Evolutionary conservation across 2,329 filamentous ascomycete genomes (phyloP), one percentile per base, ranked within the genome.

Genomic region (Geosmithia morbida): DNA sequence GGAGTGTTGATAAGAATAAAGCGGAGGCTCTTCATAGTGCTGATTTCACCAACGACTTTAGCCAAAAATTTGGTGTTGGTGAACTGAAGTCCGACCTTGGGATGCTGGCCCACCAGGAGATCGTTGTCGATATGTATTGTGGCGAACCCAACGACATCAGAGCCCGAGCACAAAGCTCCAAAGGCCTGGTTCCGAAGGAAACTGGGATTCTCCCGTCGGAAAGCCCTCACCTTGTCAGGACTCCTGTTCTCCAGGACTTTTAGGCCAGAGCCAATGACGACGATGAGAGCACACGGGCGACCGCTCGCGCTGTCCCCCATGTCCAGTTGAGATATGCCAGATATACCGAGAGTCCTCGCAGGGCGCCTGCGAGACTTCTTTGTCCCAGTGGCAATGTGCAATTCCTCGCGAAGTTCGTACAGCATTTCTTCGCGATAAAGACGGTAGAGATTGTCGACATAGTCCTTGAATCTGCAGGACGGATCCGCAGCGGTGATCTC

Each of bases 1-100:
- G 82, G 68, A 0, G 82, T 81, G 41, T 84, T 73, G 0, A 86
- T 73, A 2, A 79, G 60, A 0, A 81, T 57, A 43, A 86, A 79
- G 2, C 56, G 57, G 2, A 74, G 49, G 0, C 51, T 40, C 37
- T 22, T 48, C 0, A 45, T 16, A 29, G 17, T 19, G 3, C 22
- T 18, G 30, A 39, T n/a, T 13, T 41, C 33, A 16, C 20, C 33
- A 6, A 37, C 33, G 3, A 37, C 33, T 13, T 37, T 37, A 13
- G 33, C 33, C 33, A 37, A 11, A 37, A 37, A 5, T 11, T 6
- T 13, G 33, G 3, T 37, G 11, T 37, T 11, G 5, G 33, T 13
- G 13, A 37, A 37, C 33, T 16, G 10, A 3, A 37, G 33, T 3
- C 33, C 33, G 13, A 37, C 11, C 33, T 7, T 7, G 11, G 33